Evolutionary conservation across 176 grass and related monocot genomes (phyloP).

Genomic region (Canna indica): DNA sequence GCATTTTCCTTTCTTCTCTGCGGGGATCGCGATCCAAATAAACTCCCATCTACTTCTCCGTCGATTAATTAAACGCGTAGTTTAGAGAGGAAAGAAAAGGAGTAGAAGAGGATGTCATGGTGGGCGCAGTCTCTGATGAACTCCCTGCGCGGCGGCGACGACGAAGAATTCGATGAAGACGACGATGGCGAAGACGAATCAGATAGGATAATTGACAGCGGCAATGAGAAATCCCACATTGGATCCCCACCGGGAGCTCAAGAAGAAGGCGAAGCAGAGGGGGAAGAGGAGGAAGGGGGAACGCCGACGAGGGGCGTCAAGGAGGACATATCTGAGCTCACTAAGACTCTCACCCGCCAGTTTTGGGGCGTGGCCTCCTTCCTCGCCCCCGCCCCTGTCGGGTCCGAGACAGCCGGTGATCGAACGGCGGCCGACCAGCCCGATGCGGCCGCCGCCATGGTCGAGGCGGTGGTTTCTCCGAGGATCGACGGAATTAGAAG

Average conservation of each 20-base stretch:
- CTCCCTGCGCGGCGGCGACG: constrained; percentile 1
- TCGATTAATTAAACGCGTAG: not conserved
- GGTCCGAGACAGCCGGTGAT: constrained; percentile 4
- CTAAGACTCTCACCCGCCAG: constrained; percentile 51
- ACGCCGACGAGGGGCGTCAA: constrained; percentile 45
- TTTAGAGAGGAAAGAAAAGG: not conserved
- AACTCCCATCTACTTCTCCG: not conserved
- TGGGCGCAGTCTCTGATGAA: constrained; percentile 6
- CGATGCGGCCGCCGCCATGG: not conserved
- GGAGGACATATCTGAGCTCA: constrained; percentile 66
- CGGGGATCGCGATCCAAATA: not conserved
- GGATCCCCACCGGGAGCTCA: not conserved
- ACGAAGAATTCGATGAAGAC: not conserved
- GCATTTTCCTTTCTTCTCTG: not conserved
- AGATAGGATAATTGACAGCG: not conserved
- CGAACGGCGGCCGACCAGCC: not conserved
- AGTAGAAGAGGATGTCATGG: not conserved
- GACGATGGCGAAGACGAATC: not conserved
- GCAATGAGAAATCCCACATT: not conserved
- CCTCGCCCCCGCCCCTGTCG: constrained; percentile 34
- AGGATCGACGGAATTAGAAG: constrained; percentile 49
- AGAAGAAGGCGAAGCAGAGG: not conserved
- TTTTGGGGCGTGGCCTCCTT: constrained; percentile 70
- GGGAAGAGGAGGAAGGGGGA: constrained; percentile 24
- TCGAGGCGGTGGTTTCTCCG: constrained; percentile 19